Evolutionary conservation across 441 rosid species (phyloP).

Genomic region (Pelargonium fulgidum): DNA sequence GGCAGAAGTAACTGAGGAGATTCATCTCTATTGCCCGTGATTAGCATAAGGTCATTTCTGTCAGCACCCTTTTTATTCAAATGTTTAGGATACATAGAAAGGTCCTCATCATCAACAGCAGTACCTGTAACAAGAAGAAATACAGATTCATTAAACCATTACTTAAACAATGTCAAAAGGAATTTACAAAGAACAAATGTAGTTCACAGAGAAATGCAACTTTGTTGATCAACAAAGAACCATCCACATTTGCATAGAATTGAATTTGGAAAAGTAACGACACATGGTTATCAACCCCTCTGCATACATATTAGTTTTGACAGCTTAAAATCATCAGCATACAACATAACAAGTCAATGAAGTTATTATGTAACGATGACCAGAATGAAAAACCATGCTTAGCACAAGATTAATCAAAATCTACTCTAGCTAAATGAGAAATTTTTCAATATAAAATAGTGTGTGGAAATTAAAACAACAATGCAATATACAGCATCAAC

Average conservation of each 20-base stretch:
- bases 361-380: neutral
- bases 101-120: neutral
- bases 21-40: constrained; percentile 1
- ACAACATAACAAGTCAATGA: neutral
- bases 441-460: neutral
- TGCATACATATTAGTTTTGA: neutral
- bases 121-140: neutral
- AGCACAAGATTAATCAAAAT: neutral
- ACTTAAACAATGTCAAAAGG: neutral
- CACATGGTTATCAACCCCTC: neutral
- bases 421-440: neutral
- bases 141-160: neutral
- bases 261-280: neutral
- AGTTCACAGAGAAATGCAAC: neutral
- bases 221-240: neutral
- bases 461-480: neutral
- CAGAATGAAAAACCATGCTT: neutral
- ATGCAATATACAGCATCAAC: neutral
- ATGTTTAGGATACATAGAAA: neutral
- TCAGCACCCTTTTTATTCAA: neutral
- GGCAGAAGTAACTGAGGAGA: constrained; percentile 34
- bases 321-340: neutral
- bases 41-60: constrained; percentile 1
- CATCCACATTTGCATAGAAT: neutral
- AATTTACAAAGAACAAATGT: neutral